Evolutionary conservation across 169 alveolate genomes (phyloP), one percentile per base, ranked within the genome.

Genomic region (Eimeria tenella): DNA sequence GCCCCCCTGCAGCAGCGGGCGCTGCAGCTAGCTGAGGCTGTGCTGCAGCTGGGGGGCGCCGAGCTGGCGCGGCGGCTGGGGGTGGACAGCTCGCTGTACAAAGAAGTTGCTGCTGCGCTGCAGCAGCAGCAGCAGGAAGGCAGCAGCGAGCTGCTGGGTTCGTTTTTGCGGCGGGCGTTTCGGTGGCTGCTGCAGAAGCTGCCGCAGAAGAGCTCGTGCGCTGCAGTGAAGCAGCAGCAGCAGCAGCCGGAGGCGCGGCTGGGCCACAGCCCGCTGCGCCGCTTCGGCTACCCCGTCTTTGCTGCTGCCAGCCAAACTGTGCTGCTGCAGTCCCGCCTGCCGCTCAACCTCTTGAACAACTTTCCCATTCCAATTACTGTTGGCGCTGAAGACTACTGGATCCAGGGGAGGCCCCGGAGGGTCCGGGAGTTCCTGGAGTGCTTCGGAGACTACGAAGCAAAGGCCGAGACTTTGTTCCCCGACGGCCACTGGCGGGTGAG

Each of bases 401-500:
- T 83, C 25, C 90, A 83, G 50, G 90, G 90, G 9, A 56, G 56
- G 19, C 49, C 15, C 60, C 42, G 13, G 49, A 4, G 62, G 53
- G 42, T 83, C 6, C 0, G 25, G 25, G 77, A 6, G 25, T 83
- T 83, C 31, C 21, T 83, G 11, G 79, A 58, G 0, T 83, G 90
- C 77, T 83, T 83, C 60, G 60, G 19, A 9, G 77, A 31, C 5
- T 83, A 83, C 60, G 17, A 4, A 9, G 90, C 31, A 4, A 23
- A 60, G 15, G 90, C 62, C 13, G 42, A 63, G n/a, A 62, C 50
- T 10, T 31, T 83, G 50, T 5, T 17, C 17, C 58, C 90, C 31
- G 56, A 83, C 60, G 90, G 90, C 63, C 90, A 83, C 90, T 83
- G 90, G 90, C 4, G 19, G 7, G 42, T 31, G 42, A 31, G 42